Evolutionary conservation across 2,329 filamentous ascomycete genomes (phyloP), one percentile per base, ranked within the genome.

Genomic region (Diaporthe caulivora): DNA sequence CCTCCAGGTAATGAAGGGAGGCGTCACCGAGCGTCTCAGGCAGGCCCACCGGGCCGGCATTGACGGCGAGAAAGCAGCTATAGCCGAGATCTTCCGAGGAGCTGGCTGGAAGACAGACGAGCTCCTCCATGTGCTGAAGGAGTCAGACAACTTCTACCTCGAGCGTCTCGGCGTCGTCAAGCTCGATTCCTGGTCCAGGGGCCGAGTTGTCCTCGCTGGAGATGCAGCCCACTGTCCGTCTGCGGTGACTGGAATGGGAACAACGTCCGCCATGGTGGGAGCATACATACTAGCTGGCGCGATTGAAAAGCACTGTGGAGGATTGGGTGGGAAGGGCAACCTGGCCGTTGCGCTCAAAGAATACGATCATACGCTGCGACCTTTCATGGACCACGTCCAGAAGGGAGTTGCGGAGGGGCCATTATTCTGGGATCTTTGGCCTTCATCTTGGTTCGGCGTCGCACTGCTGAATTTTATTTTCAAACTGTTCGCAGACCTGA

Each of bases 281-380:
- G 87, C 88, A 0, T 91, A 91, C 77, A 79, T 90, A 2, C 81
- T 92, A 4, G 89, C 89, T 0, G 89, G 89, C 2, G 89, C 90
- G 79, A 80, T 88, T 18, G 78, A 78, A 29, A 78, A 78, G 47
- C 77, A 82, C 2, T 53, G n/a, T n/a, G n/a, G n/a, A n/a, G n/a
- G n/a, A n/a, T n/a, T n/a, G n/a, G n/a, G n/a, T n/a, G n/a, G n/a
- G n/a, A n/a, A n/a, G n/a, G n/a, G n/a, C n/a, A n/a, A n/a, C n/a
- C n/a, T n/a, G n/a, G n/a, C n/a, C n/a, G n/a, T n/a, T n/a, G n/a
- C n/a, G n/a, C n/a, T n/a, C n/a, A n/a, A n/a, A n/a, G n/a, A n/a
- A n/a, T n/a, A n/a, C n/a, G n/a, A n/a, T n/a, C n/a, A n/a, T n/a
- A n/a, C n/a, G n/a, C n/a, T n/a, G n/a, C n/a, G n/a, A n/a, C n/a